A percentile compares a stretch with the other conserved stretches of the same genome.
phyloP scores from a whole-genome alignment of 2,329 filamentous ascomycete species.

The Pezicula neosporulosa region DNA sequence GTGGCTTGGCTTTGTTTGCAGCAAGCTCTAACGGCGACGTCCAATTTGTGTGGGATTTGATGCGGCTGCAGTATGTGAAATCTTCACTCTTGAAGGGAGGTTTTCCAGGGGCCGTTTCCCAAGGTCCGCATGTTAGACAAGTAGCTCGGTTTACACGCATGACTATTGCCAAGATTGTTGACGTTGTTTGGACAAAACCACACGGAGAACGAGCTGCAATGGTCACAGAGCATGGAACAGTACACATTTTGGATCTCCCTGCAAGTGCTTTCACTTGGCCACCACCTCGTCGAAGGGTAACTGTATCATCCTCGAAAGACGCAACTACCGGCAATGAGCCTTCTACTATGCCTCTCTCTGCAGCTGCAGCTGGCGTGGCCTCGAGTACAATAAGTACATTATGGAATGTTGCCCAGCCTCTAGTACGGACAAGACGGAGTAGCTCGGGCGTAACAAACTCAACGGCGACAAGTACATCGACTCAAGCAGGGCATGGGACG shows the following conservation, averaged over 20 bases:
- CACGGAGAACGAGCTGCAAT: constrained; percentile 81
- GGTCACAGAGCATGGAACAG: constrained; percentile 90
- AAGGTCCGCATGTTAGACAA: constrained; percentile 68
- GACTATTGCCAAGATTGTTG: constrained; percentile 86
- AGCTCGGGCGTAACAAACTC: constrained; percentile 26
- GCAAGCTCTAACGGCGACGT: constrained; percentile 82
- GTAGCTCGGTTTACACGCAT: constrained; percentile 86
- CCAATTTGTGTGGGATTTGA: constrained; percentile 77
- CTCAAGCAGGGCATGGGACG: constrained; percentile 64
- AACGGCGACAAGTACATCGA: constrained; percentile 21
- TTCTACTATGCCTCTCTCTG: constrained; percentile 44
- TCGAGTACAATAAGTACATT: constrained; percentile 28
- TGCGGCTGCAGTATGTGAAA: constrained; percentile 61
- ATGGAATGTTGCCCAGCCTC: constrained; percentile 27
- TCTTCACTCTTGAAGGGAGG: constrained; percentile 54
- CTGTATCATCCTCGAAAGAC: constrained; percentile 7
- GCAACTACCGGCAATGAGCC: constrained; percentile 29
- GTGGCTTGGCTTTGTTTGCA: constrained; percentile 70
- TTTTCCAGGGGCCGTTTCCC: constrained; percentile 33
- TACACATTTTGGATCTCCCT: constrained; percentile 88
- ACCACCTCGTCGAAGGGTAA: constrained; percentile 52
- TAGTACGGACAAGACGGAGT: constrained; percentile 28
- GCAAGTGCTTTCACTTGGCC: constrained; percentile 84
- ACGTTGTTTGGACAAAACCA: constrained; percentile 82
- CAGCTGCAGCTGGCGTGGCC: constrained; percentile 32